Evolutionary conservation across 805 yeast genomes (phyloP).

Genomic region (Metschnikowia dekortorum): DNA sequence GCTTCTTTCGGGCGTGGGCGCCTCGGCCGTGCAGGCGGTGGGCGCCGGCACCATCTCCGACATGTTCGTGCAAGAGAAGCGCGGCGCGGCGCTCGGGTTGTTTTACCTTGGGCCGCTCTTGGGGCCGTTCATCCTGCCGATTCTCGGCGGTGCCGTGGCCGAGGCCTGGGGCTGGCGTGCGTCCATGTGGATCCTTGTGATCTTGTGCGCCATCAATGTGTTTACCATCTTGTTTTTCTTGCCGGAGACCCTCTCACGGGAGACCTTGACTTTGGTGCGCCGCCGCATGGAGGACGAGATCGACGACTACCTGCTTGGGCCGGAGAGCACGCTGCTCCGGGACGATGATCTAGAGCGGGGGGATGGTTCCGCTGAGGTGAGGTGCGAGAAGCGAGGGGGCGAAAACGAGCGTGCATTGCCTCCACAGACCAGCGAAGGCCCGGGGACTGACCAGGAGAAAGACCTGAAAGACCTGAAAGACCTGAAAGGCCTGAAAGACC

Average conservation of each 20-base stretch:
- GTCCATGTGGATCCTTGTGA: constrained; percentile 80
- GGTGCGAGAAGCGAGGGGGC: background rate
- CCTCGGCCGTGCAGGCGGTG: constrained; percentile 73
- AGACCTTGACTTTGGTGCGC: constrained; percentile 41
- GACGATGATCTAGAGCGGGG: background rate
- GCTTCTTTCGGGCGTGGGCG: constrained; percentile 75
- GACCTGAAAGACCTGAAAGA: too few species aligned
- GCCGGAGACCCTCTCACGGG: constrained; percentile 76
- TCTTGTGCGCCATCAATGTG: constrained; percentile 53
- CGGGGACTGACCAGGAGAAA: background rate
- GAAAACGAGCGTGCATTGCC: too few species aligned
- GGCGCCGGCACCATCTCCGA: constrained; percentile 90
- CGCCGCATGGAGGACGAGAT: constrained; percentile 5
- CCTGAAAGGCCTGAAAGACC: background rate
- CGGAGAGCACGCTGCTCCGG: background rate
- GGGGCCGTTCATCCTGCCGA: constrained; percentile 79
- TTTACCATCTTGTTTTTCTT: constrained; percentile 49
- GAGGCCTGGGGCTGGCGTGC: constrained; percentile 82
- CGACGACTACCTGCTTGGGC: constrained; percentile 8
- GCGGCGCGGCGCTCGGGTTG: constrained; percentile 78
- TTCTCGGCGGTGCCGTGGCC: constrained; percentile 70
- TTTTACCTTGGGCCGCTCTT: constrained; percentile 77
- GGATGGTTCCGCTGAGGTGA: too few species aligned
- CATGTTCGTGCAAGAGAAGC: constrained; percentile 56
- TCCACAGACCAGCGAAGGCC: too few species aligned